phyloP scores from a whole-genome alignment of 257 asterid genomes.

The Eucommia ulmoides region DNA sequence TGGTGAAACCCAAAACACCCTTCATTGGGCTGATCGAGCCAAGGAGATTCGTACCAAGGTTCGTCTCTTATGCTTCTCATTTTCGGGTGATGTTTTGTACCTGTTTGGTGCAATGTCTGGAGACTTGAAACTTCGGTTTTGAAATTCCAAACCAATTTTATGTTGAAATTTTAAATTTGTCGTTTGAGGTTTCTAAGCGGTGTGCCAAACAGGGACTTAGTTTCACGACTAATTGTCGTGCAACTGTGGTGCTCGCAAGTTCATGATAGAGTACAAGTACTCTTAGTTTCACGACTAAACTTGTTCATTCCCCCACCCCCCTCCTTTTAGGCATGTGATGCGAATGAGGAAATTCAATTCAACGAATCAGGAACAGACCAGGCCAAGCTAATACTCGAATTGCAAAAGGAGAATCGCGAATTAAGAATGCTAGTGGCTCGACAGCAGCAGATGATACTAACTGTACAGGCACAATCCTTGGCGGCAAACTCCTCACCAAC shows the following conservation, averaged over 20 bases:
- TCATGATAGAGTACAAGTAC: too few relatives aligned
- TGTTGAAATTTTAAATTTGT: too few relatives aligned
- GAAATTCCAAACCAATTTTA: too few relatives aligned
- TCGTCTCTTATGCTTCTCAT: neutral
- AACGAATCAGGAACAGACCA: slow-evolving; percentile 46
- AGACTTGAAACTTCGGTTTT: too few relatives aligned
- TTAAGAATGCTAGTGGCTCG: slow-evolving; percentile 42
- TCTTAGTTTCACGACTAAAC: too few relatives aligned
- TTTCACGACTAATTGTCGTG: too few relatives aligned
- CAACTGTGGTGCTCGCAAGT: too few relatives aligned
- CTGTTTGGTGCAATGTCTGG: too few relatives aligned
- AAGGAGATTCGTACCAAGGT: slow-evolving; percentile 56
- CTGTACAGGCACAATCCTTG: slow-evolving; percentile 42
- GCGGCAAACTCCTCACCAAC: slow-evolving; percentile 41
- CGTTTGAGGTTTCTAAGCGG: too few relatives aligned
- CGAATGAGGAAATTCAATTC: slow-evolving; percentile 33
- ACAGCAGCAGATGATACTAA: slow-evolving; percentile 41
- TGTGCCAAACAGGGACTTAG: too few relatives aligned
- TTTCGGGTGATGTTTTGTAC: too few relatives aligned
- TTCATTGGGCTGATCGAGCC: slow-evolving; percentile 74
- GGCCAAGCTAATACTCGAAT: slow-evolving; percentile 44
- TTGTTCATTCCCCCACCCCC: too few relatives aligned
- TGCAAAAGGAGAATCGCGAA: slow-evolving; percentile 50
- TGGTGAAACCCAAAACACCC: slow-evolving; percentile 57
- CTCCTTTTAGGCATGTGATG: slow-evolving; percentile 41